Evolutionary conservation across 2,329 filamentous ascomycete genomes (phyloP).

Genomic region (Colletotrichum siamense): DNA sequence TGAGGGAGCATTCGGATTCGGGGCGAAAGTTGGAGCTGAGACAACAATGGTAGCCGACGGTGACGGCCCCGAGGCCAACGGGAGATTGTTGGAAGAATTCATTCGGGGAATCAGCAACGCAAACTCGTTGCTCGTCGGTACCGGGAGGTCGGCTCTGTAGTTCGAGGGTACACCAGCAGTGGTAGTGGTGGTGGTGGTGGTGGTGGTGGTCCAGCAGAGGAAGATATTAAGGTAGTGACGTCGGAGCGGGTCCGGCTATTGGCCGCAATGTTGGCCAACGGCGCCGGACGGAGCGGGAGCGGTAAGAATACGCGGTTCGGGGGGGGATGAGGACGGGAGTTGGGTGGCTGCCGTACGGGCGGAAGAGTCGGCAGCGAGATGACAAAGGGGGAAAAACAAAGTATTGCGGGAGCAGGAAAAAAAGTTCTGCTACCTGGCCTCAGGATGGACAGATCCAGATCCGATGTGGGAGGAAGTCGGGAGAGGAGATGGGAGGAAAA

Average conservation of each 20-base stretch:
- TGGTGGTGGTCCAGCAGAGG: background rate
- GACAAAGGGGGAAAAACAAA: background rate
- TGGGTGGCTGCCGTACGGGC: background rate
- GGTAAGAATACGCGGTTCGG: background rate
- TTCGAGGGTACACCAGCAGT: background rate
- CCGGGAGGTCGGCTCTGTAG: background rate
- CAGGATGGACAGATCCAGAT: background rate
- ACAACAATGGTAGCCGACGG: constrained; percentile 7
- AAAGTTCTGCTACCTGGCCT: background rate
- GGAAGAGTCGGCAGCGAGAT: background rate
- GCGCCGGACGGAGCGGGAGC: constrained; percentile 7
- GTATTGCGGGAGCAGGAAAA: background rate
- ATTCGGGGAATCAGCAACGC: background rate
- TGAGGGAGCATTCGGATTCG: background rate
- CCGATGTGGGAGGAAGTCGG: constrained; percentile 13
- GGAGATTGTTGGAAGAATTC: background rate
- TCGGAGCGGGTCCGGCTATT: constrained; percentile 21
- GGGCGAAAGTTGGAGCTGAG: background rate
- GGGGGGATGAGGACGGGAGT: background rate
- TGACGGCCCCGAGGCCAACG: background rate
- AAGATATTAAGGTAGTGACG: background rate
- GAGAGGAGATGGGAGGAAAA: constrained; percentile 10
- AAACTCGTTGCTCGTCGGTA: constrained; percentile 1
- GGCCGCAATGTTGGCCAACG: constrained; percentile 5
- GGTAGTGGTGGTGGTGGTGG: background rate